Conservation (phyloP, 2,329 filamentous ascomycete species). For the Neoarthrinium moseri region DNA sequence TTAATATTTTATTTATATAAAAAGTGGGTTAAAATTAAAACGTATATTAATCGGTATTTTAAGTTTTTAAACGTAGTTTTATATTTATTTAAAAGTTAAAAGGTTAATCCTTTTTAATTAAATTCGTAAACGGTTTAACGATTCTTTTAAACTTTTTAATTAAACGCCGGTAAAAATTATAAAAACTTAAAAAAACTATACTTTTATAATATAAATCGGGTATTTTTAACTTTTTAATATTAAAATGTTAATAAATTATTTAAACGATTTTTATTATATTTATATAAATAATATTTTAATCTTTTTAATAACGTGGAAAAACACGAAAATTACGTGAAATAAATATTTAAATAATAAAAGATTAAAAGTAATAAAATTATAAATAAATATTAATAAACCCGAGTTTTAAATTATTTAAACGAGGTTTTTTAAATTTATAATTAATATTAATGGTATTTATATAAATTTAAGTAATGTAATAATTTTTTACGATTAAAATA, state of each 20-base stretch:
- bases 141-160: constrained; percentile 5
- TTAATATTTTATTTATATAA: not conserved
- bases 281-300: not conserved
- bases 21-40: no score
- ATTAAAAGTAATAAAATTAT: no score
- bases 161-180: constrained; percentile 7
- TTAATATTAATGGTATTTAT: constrained; percentile 9
- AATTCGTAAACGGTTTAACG: not conserved
- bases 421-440: not conserved
- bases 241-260: not conserved
- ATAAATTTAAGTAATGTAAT: constrained; percentile 6
- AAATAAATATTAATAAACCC: not conserved
- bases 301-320: not conserved
- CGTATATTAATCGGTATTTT: not conserved
- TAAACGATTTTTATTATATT: not conserved
- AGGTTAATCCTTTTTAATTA: no score
- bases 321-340: not conserved
- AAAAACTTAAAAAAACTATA: constrained; percentile 6
- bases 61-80: not conserved
- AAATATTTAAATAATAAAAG: no score
- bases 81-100: not conserved
- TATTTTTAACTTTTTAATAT: constrained; percentile 1
- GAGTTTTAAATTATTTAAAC: not conserved
- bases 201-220: not conserved
- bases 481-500: constrained; percentile 8